Percentiles rank a stretch among this genome's conserved stretches.
Conservation (phyloP, 2,329 filamentous ascomycete genomes). For the Penicillium sp. region DNA sequence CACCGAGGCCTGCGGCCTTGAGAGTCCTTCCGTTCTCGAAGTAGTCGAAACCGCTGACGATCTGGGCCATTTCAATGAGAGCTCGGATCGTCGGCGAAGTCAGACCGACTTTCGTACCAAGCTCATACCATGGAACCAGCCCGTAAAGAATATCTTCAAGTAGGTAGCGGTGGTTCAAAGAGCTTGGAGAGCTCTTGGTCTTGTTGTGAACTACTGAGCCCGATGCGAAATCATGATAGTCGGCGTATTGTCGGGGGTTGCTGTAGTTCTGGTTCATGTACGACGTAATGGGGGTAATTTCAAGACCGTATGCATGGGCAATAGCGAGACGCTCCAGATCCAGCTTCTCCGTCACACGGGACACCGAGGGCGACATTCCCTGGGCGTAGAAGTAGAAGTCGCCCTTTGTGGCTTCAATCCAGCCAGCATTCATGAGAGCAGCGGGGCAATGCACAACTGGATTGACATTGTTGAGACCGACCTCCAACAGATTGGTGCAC, state of each 20-base stretch:
- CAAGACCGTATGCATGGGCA: conserved; percentile 16
- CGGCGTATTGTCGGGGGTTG: conserved; percentile 11
- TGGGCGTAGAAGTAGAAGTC: conserved; percentile 22
- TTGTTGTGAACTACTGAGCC: conserved; percentile 20
- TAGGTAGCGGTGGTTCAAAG: conserved; percentile 17
- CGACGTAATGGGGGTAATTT: conserved; percentile 15
- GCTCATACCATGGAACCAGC: conserved; percentile 19
- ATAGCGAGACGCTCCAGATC: conserved; percentile 19
- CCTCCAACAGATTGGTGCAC: conserved; percentile 17
- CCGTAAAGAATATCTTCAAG: conserved; percentile 16
- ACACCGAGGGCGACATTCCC: conserved; percentile 19
- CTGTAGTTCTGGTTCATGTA: conserved; percentile 23
- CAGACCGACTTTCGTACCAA: conserved; percentile 15
- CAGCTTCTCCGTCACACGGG: conserved; percentile 14
- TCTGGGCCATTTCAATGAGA: conserved; percentile 19
- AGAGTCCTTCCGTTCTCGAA: conserved; percentile 13
- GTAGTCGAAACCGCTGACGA: conserved; percentile 19
- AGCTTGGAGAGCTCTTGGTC: conserved; percentile 17
- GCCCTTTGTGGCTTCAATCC: conserved; percentile 20
- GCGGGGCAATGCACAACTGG: conserved; percentile 19
- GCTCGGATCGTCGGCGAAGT: conserved; percentile 16
- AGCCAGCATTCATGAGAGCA: conserved; percentile 20
- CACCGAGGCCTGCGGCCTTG: conserved; percentile 13
- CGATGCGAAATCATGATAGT: conserved; percentile 18
- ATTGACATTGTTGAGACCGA: conserved; percentile 22